Evolutionary conservation across 1,139 yeast genomes (phyloP), one percentile per base, ranked within the genome.

Genomic region (Kodamaea arcana): DNA sequence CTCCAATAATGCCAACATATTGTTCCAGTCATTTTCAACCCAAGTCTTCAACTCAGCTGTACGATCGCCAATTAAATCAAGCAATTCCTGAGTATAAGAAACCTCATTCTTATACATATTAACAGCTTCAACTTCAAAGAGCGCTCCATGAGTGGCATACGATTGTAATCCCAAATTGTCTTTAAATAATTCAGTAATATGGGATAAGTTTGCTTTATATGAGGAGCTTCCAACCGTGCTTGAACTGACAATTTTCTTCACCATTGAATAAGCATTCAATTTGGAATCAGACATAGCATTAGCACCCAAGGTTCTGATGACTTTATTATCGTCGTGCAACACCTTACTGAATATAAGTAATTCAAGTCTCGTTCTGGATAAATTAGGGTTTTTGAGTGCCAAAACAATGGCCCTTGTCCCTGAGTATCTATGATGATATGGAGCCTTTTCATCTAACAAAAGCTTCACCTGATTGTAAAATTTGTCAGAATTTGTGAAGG

Each of bases 271-370:
- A 50, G 59, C 11, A 50, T 47, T 20, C 20, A 37, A 25, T 9
- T 27, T 27, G 3, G 11, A 20, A 14, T 33, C n/a, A 3, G 62
- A 53, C 11, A 72, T 42, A 35, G 56, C 58, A 3, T 43, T 29
- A 0, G 78, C 56, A 1, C 77, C 65, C 3, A 49, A 18, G 1
- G 46, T 42, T 45, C 83, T 58, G 10, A 78, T 60, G 8, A 60
- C 70, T 7, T 64, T 69, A 43, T 80, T 85, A 48, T 83, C 92
- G 52, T 83, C 94, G 34, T 67, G 62, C 12, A 80, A 52, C 40
- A 64, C 71, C 12, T 29, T 24, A 14, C 35, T 29, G 9, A 45
- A 31, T 26, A 46, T 36, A 6, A 33, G 13, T 7, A 31, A n/a
- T 11, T 30, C 27, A 4, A 31, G 10, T 15, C 17, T 21, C 15